phyloP scores from a whole-genome alignment of 2,329 filamentous ascomycete genomes.

The Phaeosphaeriaceae sp. region DNA sequence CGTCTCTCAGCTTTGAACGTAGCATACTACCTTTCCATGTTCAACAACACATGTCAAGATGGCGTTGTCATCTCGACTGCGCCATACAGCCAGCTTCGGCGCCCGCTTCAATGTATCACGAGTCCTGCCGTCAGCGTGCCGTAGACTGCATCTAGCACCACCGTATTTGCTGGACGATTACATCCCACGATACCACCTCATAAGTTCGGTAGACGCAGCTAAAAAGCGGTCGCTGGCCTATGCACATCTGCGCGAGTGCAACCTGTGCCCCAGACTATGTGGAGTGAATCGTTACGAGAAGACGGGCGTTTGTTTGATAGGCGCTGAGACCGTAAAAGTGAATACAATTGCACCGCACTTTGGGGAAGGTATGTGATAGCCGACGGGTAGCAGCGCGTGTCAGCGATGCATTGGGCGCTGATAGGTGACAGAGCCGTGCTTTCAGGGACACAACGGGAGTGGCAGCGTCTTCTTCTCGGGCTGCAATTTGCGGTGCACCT shows the following conservation, averaged over 20 bases:
- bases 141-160: slow-evolving; percentile 60
- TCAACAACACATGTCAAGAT: slow-evolving; percentile 10
- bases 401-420: slow-evolving; percentile 39
- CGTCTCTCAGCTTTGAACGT: neutral
- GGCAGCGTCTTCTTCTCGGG: slow-evolving; percentile 84
- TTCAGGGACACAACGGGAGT: slow-evolving; percentile 81
- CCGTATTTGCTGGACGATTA: slow-evolving; percentile 78
- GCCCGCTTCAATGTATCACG: slow-evolving; percentile 1
- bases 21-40: neutral
- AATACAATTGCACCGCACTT: slow-evolving; percentile 88
- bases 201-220: slow-evolving; percentile 72
- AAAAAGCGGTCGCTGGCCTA: slow-evolving; percentile 78
- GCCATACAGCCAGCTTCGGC: slow-evolving; percentile 13
- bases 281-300: slow-evolving; percentile 82
- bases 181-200: slow-evolving; percentile 72
- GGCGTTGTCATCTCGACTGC: slow-evolving; percentile 15
- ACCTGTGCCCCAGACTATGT: slow-evolving; percentile 79
- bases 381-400: neutral
- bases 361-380: slow-evolving; percentile 62
- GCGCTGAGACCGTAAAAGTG: slow-evolving; percentile 74
- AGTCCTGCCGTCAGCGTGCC: slow-evolving; percentile 14
- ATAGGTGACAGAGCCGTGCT: slow-evolving; percentile 68
- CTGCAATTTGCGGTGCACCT: slow-evolving; percentile 71
- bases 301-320: slow-evolving; percentile 80
- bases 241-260: slow-evolving; percentile 78